Evolutionary conservation across 176 grass and related monocot genomes (phyloP), one percentile per base, ranked within the genome.

Genomic region (Avena sativa): DNA sequence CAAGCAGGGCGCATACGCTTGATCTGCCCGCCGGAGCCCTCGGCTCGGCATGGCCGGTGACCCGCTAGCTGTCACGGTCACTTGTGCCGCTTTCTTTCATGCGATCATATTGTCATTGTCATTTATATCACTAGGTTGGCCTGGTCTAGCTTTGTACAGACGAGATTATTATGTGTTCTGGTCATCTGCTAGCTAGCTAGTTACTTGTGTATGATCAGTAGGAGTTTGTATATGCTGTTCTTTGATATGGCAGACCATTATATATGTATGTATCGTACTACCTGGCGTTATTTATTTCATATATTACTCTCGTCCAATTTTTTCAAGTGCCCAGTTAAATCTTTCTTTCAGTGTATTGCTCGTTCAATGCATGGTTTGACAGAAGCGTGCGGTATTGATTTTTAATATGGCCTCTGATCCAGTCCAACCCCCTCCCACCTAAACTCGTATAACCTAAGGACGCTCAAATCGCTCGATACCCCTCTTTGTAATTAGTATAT

Each of bases 1-100:
- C 90, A 92, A 89, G 74, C 74, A 77, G 73, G 86, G 89, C 13
- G 86, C 83, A 1, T 48, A 92, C 82, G 79, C 92, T 2, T 97
- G 90, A 86, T 86, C 32, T 12, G 16, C 5, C 12, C 12, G 16
- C 5, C 12, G 2, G 43, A 67, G 63, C 28, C 19, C 19, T 78
- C 52, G 2, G 28, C 48, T 1, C 14, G 48, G 8, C 16, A 25
- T 32, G 26, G 14, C 25, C 12, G 10, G 12, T 21, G 76, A 79
- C 51, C 63, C 0, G 28, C 26, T 47, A 17, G 46, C 46, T 48
- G 9, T 48, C 81, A 10, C 12, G 30, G 17, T 68, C 3, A 10
- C 1, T 62, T 16, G 25, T 66, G 23, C 34, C 13, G 36, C 23
- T 21, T 30, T 8, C 47, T 14, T 20, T 34, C 59, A 21, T 60